Percentiles rank a stretch among this genome's conserved stretches.
Conservation (phyloP, 2,329 filamentous ascomycete genomes). For the Leptographium lundbergii region DNA sequence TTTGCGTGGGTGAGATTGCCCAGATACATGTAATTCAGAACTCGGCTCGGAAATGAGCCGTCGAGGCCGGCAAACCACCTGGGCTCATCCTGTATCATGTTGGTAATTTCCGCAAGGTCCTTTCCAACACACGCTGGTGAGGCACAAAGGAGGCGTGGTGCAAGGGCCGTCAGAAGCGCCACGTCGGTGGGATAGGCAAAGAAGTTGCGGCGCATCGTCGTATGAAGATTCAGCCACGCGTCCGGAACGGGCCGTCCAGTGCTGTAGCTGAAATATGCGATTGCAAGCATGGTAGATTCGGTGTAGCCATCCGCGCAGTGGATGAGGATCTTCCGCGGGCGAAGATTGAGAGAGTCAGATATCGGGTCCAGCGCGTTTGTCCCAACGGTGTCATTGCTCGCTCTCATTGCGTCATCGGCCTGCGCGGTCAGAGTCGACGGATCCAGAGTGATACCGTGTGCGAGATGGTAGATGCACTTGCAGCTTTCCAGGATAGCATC, state of each 20-base stretch:
- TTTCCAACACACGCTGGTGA: slow-evolving; percentile 45
- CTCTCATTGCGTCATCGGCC: slow-evolving; percentile 22
- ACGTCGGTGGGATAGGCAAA: slow-evolving; percentile 93
- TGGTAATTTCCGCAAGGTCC: slow-evolving; percentile 38
- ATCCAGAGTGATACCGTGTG: slow-evolving; percentile 43
- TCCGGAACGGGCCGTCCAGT: slow-evolving; percentile 69
- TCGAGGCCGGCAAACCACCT: slow-evolving; percentile 75
- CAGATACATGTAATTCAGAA: slow-evolving; percentile 90
- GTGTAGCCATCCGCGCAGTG: slow-evolving; percentile 96
- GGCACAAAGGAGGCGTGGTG: slow-evolving; percentile 59
- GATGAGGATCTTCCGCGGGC: slow-evolving; percentile 62
- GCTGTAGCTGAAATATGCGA: slow-evolving; percentile 90
- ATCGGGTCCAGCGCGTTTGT: slow-evolving; percentile 12
- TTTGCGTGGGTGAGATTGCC: slow-evolving; percentile 91
- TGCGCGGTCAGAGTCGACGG: slow-evolving; percentile 20
- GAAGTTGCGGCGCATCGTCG: slow-evolving; percentile 73
- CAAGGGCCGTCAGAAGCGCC: slow-evolving; percentile 62
- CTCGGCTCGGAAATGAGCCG: slow-evolving; percentile 78
- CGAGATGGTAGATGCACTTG: slow-evolving; percentile 77
- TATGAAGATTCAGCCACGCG: slow-evolving; percentile 80
- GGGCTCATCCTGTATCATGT: slow-evolving; percentile 48
- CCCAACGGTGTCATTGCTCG: slow-evolving; percentile 46
- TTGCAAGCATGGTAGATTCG: slow-evolving; percentile 75
- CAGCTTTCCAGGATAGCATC: slow-evolving; percentile 78
- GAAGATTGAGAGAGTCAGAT: slow-evolving; percentile 7